Evolutionary conservation across 805 yeast species (phyloP), one percentile per base, ranked within the genome.

Genomic region (Naumovozyma baii): DNA sequence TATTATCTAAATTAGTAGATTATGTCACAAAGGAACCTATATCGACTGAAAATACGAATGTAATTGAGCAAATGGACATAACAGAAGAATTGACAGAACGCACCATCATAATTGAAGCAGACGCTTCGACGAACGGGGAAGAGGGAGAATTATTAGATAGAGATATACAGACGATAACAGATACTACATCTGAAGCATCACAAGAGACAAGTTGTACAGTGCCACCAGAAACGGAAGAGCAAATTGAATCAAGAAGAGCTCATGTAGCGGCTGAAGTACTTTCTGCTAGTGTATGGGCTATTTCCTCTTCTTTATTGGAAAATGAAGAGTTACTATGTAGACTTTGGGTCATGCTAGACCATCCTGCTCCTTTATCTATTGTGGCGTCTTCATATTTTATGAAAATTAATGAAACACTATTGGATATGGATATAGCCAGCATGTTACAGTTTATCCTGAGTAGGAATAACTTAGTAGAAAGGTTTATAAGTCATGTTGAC

Each of bases 251-350:
- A 5, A 54, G 70, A 48, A 57, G 73, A 47, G 78, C 86, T 1
- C 78, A 78, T 40, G 70, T 80, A 48, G 86, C 95, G 4, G 84
- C 95, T 2, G 97, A 92, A 56, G 81, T 90, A 32, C 68, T 90
- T 36, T 76, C 90, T 31, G 83, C 90, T 5, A 96, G 88, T 55
- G 87, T 86, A 8, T 90, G 96, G 96, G 81, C 94, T 2, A 68
- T 92, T 29, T 83, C 95, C 2, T 95, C 90, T 49, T 78, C 94
- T 1, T 79, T 92, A 41, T 79, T 90, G 81, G 88, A 83, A 49
- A 74, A 79, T 43, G 67, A 74, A 4, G 70, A 68, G 17, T 68
- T 84, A 30, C 62, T 92, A 52, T 74, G 74, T 40, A 75, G 72
- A 52, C 63, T 90, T 33, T 90, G 97, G 97, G 61, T 75, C 18